These are phyloP conservation scores for Tylopilus vinaceipallidus DNA, from an alignment of 768 basidiomycete genomes.

Conservation along the genomic window DNA sequence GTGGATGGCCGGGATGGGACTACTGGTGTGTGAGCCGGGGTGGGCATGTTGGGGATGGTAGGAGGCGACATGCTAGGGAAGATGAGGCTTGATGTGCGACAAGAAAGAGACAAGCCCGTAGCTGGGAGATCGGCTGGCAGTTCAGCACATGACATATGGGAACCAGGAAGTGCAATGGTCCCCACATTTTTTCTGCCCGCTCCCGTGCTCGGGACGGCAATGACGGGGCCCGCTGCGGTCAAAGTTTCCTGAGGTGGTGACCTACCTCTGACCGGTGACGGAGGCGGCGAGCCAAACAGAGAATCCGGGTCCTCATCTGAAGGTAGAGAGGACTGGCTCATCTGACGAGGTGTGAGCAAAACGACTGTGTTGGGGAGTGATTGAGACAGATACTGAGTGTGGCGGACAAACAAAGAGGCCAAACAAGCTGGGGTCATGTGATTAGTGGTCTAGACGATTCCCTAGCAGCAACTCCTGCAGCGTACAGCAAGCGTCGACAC, in stretches of 20 bases:
- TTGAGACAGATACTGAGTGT: slow-evolving; percentile 5
- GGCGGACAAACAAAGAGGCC: slow-evolving; percentile 4
- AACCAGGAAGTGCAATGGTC: slow-evolving; percentile 98
- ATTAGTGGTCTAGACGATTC: not conserved
- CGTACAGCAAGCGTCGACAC: slow-evolving; percentile 9
- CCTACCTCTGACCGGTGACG: slow-evolving; percentile 73
- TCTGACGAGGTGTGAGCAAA: slow-evolving; percentile 21
- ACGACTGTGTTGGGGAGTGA: slow-evolving; percentile 9
- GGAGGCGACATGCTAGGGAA: slow-evolving; percentile 39
- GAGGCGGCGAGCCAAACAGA: slow-evolving; percentile 79
- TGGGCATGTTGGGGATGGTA: slow-evolving; percentile 11
- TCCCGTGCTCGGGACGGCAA: slow-evolving; percentile 29
- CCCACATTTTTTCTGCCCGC: slow-evolving; percentile 63
- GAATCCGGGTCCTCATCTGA: slow-evolving; percentile 54
- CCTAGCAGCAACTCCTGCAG: not conserved
- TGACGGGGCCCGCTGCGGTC: slow-evolving; percentile 11
- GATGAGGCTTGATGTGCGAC: slow-evolving; percentile 19
- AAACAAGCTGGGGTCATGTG: slow-evolving; percentile 10
- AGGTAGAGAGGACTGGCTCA: slow-evolving; percentile 11
- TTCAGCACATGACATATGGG: slow-evolving; percentile 83
- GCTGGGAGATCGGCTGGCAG: slow-evolving; percentile 78
- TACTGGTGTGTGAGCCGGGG: not conserved
- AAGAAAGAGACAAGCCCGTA: slow-evolving; percentile 43
- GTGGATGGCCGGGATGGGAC: slow-evolving; percentile 13
- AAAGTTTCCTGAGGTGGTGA: slow-evolving; percentile 55